phyloP scores from a whole-genome alignment of 208 protist genomes.

The Trypanosoma mega region DNA sequence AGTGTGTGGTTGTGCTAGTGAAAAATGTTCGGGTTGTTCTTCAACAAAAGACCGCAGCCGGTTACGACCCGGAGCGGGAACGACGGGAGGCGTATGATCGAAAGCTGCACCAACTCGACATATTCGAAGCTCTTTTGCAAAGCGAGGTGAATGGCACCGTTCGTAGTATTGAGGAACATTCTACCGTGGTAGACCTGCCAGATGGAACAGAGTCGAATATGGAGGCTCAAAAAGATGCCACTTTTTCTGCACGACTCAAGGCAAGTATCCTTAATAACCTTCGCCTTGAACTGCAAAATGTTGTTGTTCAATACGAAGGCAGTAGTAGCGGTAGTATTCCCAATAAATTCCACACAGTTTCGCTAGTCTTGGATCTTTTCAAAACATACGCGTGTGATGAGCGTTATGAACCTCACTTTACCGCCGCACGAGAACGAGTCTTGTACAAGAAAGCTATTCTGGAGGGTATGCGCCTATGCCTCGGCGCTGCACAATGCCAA shows the following conservation, averaged over 20 bases:
- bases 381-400: constrained; percentile 58
- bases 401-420: constrained; percentile 47
- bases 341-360: constrained; percentile 17
- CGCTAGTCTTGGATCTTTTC: constrained; percentile 39
- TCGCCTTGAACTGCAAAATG: constrained; percentile 46
- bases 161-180: background rate
- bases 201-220: background rate
- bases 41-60: constrained; percentile 47
- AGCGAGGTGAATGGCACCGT: background rate
- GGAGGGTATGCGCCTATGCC: constrained; percentile 36
- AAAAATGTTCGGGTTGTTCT: constrained; percentile 53
- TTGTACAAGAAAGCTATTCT: constrained; percentile 55
- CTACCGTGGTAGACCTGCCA: background rate
- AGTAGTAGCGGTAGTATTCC: constrained; percentile 7
- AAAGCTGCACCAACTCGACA: constrained; percentile 44
- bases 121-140: constrained; percentile 43
- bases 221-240: constrained; percentile 32
- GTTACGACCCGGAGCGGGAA: constrained; percentile 50
- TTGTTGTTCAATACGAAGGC: constrained; percentile 57
- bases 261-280: constrained; percentile 82
- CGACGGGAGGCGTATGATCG: constrained; percentile 39
- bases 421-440: constrained; percentile 32
- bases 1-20: constrained; percentile 65
- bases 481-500: constrained; percentile 20
- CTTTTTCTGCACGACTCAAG: constrained; percentile 74